These are phyloP conservation scores for Diaporthe humulicola DNA, from an alignment of 2,329 filamentous ascomycete species.

Conservation along the genomic window DNA sequence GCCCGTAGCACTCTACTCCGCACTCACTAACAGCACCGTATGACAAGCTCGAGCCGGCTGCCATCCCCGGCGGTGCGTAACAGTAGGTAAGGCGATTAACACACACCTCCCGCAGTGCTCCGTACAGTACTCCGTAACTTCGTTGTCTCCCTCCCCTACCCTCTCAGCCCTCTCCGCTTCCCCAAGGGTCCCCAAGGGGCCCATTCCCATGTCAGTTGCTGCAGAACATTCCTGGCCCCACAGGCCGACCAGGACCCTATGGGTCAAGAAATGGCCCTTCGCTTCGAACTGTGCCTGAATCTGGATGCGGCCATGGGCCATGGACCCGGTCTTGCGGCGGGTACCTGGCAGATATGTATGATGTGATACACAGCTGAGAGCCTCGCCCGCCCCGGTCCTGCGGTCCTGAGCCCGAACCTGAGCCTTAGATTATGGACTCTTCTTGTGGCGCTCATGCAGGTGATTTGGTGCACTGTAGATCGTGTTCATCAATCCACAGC, in stretches of 20 bases:
- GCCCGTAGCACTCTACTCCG: slow-evolving; percentile 16
- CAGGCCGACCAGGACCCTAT: slow-evolving; percentile 4
- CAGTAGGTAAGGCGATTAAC: neutral
- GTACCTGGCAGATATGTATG: slow-evolving; percentile 32
- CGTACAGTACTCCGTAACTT: neutral
- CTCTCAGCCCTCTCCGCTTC: slow-evolving; percentile 27
- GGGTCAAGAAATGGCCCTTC: slow-evolving; percentile 24
- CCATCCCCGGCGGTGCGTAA: slow-evolving; percentile 31
- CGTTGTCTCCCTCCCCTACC: neutral
- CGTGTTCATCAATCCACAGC: slow-evolving; percentile 12
- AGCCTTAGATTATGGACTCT: slow-evolving; percentile 12
- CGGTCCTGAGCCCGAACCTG: neutral
- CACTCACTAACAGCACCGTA: neutral
- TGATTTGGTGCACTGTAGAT: slow-evolving; percentile 27
- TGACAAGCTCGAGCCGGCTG: slow-evolving; percentile 33
- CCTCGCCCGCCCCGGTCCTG: slow-evolving; percentile 16
- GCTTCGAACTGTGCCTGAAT: slow-evolving; percentile 22
- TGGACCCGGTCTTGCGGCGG: slow-evolving; percentile 20
- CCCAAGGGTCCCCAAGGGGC: slow-evolving; percentile 25
- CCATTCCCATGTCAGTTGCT: slow-evolving; percentile 29
- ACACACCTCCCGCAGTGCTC: slow-evolving; percentile 1
- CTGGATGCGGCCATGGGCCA: slow-evolving; percentile 16
- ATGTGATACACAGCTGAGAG: slow-evolving; percentile 29
- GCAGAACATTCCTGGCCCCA: slow-evolving; percentile 33
- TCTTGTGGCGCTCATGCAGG: slow-evolving; percentile 31